Percentiles rank a stretch among this genome's conserved stretches.
Conservation (phyloP, 331 rosid species). For the Rosa hybrid region DNA sequence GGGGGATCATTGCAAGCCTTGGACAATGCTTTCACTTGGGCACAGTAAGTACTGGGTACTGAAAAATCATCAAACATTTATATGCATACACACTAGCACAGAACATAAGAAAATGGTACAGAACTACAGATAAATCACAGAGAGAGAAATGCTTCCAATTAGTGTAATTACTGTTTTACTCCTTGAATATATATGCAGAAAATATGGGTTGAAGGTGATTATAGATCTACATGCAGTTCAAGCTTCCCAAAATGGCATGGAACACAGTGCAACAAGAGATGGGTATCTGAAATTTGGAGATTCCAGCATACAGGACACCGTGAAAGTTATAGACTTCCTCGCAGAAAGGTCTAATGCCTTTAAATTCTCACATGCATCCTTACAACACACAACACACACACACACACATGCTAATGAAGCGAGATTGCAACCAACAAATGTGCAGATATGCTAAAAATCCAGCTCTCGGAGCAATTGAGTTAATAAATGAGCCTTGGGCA, state of each 20-base stretch:
- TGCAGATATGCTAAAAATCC: constrained; percentile 45
- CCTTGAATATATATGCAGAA: constrained; percentile 28
- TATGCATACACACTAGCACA: not conserved
- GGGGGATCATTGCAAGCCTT: constrained; percentile 57
- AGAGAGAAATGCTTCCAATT: not conserved
- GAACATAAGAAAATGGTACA: not conserved
- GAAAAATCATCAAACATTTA: not conserved
- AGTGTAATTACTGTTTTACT: not conserved
- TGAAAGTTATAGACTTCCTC: constrained; percentile 52
- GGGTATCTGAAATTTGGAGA: constrained; percentile 66
- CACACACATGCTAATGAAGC: not conserved
- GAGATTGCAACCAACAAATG: not conserved
- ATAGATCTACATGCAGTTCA: constrained; percentile 65
- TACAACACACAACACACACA: no score
- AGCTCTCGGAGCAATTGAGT: constrained; percentile 48
- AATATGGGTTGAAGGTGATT: constrained; percentile 60
- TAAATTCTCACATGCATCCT: not conserved
- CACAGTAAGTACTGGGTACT: constrained; percentile 43
- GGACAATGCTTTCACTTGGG: constrained; percentile 74
- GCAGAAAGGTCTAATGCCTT: constrained; percentile 43
- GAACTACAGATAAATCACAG: not conserved
- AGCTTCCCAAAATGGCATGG: constrained; percentile 66
- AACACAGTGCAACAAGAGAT: constrained; percentile 68
- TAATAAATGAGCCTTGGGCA: constrained; percentile 62
- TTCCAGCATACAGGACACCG: constrained; percentile 45